Evolutionary conservation across 352 stramenopile species (phyloP), one percentile per base, ranked within the genome.

Genomic region (Halophytophthora polymorphica): DNA sequence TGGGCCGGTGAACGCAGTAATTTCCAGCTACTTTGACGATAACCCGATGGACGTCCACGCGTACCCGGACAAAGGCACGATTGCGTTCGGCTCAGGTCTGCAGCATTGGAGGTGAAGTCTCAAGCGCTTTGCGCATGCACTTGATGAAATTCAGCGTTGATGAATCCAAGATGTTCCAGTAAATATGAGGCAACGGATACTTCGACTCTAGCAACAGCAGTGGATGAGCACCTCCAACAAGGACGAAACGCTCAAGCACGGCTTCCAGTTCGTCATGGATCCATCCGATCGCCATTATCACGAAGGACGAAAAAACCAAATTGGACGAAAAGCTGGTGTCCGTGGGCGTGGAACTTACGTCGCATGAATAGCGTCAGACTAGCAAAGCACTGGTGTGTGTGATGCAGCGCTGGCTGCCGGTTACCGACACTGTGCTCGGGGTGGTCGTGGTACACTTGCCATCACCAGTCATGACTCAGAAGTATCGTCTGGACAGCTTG

Each of bases 41-140:
- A 73, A 84, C 31, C 90, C 99, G 40, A 96, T 96, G 51, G 96
- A 99, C 63, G 75, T 95, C 35, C 96, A 99, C 77, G 96, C 99
- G 58, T 98, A 99, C 77, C 97, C 97, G 41, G 89, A 97, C 61
- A 96, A 97, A 61, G 97, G 97, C 63, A 99, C 93, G 51, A 96
- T 99, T 33, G 96, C 96, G 49, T 99, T 99, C 69, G 97, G 96
- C 70, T 99, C 95, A 57, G 97, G 96, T 83, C 90, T 99, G 39
- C 97, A 99, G 78, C 96, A 99, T 74, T 99, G 97, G 97, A 97
- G 96, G 65, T 99, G 99, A 82, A 99, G 97, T 28, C 79, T 99
- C 8, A 98, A 99, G 85, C 96, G 96, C 69, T 99, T 99, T 97
- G 61, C 88, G 90, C 53, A 97, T 98, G 39, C 99, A 99, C 82